Base-by-base conservation (phyloP, 2,329 filamentous ascomycete species). In the Botrytis pseudocinerea region DNA sequence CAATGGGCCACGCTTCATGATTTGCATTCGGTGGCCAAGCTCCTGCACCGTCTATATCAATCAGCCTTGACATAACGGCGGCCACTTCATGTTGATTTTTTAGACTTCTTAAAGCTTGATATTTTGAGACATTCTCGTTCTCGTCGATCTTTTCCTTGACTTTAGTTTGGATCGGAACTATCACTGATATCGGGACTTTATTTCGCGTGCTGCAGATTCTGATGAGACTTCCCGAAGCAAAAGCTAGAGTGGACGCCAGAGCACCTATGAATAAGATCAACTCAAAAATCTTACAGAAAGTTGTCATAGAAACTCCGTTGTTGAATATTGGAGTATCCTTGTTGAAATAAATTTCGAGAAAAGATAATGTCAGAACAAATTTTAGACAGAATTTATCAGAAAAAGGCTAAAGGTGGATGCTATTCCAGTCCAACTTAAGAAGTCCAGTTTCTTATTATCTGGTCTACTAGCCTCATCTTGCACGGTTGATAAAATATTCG, bases 31-130 rank as follows among this genome's bases (percentile, higher is more conserved):
- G 70, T 14, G 70, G 70, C 70, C 70, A 72, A 40, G 62, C 62
- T 22, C 70, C 70, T n/a, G 70, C 70, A 22, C 70, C 70, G 28
- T 72, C 70, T 40, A 60, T 62, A 14, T 72, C 61, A 18, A 72
- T 38, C 12, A 72, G 14, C 7, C n/a, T 60, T 25, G 62, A 59
- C 61, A 72, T 68, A 32, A 20, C 22, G 8, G 62, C 28, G 1
- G 70, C 51, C 32, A 57, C 40, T 68, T 72, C 70, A 40, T 72
- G 70, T n/a, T 42, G n/a, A 32, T 68, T 12, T 60, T 40, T 28
- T 32, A 66, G 28, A 59, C n/a, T 48, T 57, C 62, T 65, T 8
- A 71, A 32, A 46, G 16, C 35, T 32, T 65, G 61, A 38, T 71
- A 71, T 57, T 59, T 71, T 20, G 70, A 71, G 20, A 35, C 20